Base-by-base conservation (phyloP, 179 eudicot genomes). In the Heliamphora pulchella region DNA sequence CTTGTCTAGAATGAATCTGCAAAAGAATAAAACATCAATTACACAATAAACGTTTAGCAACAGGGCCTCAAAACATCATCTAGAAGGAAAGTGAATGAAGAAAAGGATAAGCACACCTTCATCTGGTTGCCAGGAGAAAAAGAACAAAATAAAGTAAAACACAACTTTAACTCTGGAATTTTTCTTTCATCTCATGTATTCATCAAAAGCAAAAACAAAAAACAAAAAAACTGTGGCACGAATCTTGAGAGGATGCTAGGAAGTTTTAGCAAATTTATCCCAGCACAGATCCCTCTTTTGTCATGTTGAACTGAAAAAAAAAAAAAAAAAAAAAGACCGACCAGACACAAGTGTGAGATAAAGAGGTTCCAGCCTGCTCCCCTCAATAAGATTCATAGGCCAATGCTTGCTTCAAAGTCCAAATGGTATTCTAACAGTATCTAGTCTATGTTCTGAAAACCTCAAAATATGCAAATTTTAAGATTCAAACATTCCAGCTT, bases 1-100 rank as follows among this genome's bases (percentile, higher is more conserved):
- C 83, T 96, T 94, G 94, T 96, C 98, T 80, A 96, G 82, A 80
- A 96, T 96, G 86, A 96, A 96, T 77, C 98, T 96, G 85, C 61
- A 46, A 47, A 74, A 20, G 13, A 85, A 72, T 53, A 78, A 41
- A 55, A 59, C 50, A 66, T 63, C 47, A 58, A 65, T 22, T 13
- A 58, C n/a, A 57, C 48, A 31, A 46, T 18, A 74, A 53, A 75
- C 43, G 68, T 48, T 43, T 47, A 66, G 9, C 11, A 81, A 13
- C 51, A 53, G 50, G 4, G 18, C 4, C 73, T 8, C 46, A 15
- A n/a, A 41, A 71, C 20, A 73, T 63, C 73, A 20, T 20, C 0
- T 11, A 59, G 11, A 47, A 15, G 71, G 50, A 22, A 20, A 72
- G 9, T 17, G 11, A 13, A 46, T 39, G 8, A 44, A 18, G 6